A percentile compares a stretch with the other conserved stretches of the same genome.
Conservation (phyloP, 495 filamentous ascomycete genomes). For the Poronia punctata region DNA sequence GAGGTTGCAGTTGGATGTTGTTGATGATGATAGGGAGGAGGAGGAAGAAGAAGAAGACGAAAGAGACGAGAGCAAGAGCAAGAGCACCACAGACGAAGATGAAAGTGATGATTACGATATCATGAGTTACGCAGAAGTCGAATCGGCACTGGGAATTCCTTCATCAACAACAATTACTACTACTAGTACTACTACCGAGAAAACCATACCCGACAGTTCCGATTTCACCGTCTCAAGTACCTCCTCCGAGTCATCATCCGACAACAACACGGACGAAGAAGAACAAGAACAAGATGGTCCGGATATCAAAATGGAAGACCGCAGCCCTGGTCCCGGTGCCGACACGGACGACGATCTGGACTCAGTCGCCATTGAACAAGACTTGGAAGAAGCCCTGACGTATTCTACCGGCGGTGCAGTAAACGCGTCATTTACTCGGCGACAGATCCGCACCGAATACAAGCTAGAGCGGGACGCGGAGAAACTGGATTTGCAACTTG, state of each 20-base stretch:
- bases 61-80: constrained; percentile 11
- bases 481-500: constrained; percentile 41
- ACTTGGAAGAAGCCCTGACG: constrained; percentile 22
- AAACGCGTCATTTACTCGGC: constrained; percentile 12
- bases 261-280: constrained; percentile 12
- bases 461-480: constrained; percentile 49
- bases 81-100: constrained; percentile 17
- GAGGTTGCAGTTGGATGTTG: constrained; percentile 52
- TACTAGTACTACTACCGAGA: neutral
- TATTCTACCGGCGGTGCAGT: constrained; percentile 12
- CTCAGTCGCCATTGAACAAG: constrained; percentile 10
- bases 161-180: neutral
- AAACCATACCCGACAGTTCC: constrained; percentile 7
- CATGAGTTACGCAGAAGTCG: constrained; percentile 50
- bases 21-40: constrained; percentile 29
- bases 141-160: constrained; percentile 35
- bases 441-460: constrained; percentile 28
- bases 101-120: constrained; percentile 11
- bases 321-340: constrained; percentile 16
- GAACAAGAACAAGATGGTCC: constrained; percentile 14
- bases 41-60: constrained; percentile 8
- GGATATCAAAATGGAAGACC: constrained; percentile 7
- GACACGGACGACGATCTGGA: constrained; percentile 16
- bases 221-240: neutral
- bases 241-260: neutral